Percentiles rank a stretch among this genome's conserved stretches.
phyloP scores from a whole-genome alignment of 225 moss, liverwort and hornwort genomes.

The Bryum argenteum region DNA sequence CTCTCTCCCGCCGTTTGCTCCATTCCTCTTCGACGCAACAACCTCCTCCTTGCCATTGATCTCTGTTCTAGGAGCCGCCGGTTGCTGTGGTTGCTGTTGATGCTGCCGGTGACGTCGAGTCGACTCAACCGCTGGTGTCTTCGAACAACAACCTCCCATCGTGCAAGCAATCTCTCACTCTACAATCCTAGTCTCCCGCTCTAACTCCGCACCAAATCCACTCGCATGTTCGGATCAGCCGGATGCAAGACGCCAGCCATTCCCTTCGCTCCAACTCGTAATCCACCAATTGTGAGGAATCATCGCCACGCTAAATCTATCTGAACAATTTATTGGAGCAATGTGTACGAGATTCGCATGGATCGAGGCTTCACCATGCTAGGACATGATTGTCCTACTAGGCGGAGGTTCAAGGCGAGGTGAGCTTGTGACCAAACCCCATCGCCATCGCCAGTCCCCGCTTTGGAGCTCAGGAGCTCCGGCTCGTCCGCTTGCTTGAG shows the following conservation, averaged over 20 bases:
- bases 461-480: neutral
- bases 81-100: slow-evolving; percentile 22
- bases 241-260: slow-evolving; percentile 28
- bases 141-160: slow-evolving; percentile 62
- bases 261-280: neutral
- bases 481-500: neutral
- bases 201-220: slow-evolving; percentile 2
- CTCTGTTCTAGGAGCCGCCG: slow-evolving; percentile 28
- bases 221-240: slow-evolving; percentile 25
- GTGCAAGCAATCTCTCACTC: slow-evolving; percentile 35
- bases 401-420: neutral
- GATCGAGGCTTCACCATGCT: slow-evolving; percentile 2
- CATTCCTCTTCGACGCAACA: slow-evolving; percentile 17
- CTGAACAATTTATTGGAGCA: neutral
- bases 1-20: slow-evolving; percentile 29
- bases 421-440: slow-evolving; percentile 32
- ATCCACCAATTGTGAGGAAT: slow-evolving; percentile 27
- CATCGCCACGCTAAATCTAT: slow-evolving; percentile 16
- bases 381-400: neutral
- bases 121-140: slow-evolving; percentile 32
- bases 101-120: slow-evolving; percentile 15
- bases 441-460: slow-evolving; percentile 13
- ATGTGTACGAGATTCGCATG: slow-evolving; percentile 18
- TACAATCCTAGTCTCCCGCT: slow-evolving; percentile 4
- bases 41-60: slow-evolving; percentile 43